Conservation (phyloP, 2,329 filamentous ascomycete species). For the Ophiobolus disseminans region DNA sequence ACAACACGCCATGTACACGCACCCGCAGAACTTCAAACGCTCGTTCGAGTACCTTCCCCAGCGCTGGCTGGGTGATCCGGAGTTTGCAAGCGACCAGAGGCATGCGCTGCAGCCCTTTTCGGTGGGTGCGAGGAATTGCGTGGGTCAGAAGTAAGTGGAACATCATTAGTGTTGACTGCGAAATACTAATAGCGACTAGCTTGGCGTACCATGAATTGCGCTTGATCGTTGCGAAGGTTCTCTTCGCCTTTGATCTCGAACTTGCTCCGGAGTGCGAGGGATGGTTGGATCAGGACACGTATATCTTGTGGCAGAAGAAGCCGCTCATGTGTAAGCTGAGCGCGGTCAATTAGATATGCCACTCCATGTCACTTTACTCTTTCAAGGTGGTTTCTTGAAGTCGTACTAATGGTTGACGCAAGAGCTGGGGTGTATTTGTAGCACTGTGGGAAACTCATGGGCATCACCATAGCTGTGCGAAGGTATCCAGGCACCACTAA, state of each 20-base stretch:
- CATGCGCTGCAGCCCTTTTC: conserved; percentile 54
- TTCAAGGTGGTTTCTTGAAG: too few species aligned
- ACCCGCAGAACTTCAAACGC: conserved; percentile 42
- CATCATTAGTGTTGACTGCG: background rate
- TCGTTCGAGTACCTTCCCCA: conserved; percentile 50
- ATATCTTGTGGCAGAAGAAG: conserved; percentile 49
- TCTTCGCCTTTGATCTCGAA: conserved; percentile 50
- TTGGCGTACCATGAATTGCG: conserved; percentile 53
- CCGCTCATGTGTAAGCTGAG: conserved; percentile 43
- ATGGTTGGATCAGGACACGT: conserved; percentile 44
- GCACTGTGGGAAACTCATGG: too few species aligned
- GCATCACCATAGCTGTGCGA: too few species aligned
- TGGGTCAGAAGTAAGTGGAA: conserved; percentile 46
- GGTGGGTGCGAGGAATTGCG: conserved; percentile 50
- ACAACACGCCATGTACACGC: conserved; percentile 27
- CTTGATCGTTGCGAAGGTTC: conserved; percentile 47
- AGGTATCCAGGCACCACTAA: too few species aligned
- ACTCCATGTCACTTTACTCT: background rate
- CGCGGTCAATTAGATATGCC: conserved; percentile 6
- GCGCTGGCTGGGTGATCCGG: conserved; percentile 46
- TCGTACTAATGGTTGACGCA: background rate
- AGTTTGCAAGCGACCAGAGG: conserved; percentile 37
- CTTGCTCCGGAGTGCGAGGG: conserved; percentile 41
- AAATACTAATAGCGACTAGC: conserved; percentile 22
- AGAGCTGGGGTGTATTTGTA: too few species aligned